Evolutionary conservation across 169 alveolate genomes (phyloP), one percentile per base, ranked within the genome.

Genomic region (Neospora caninum): DNA sequence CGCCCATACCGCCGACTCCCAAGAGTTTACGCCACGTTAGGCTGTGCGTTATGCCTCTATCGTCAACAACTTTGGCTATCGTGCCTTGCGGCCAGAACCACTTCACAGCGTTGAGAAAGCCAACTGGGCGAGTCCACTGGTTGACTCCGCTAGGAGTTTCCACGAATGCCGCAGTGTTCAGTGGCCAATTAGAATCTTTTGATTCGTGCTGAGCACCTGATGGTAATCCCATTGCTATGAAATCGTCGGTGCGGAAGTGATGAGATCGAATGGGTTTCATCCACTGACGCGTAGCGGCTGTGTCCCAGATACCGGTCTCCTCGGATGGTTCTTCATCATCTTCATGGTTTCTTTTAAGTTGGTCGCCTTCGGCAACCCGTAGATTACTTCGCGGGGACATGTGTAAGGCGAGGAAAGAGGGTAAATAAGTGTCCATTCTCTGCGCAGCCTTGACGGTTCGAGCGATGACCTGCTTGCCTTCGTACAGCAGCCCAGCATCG

Each of bases 1-100:
- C 87, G 20, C 87, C 87, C 10, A 78, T 38, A 29, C 87, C 87
- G 0, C 87, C 87, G 13, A 78, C 87, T 34, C 87, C 87, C 45
- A 78, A 34, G 20, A 39, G 41, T 45, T 78, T 39, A 9, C n/a
- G 39, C 87, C 42, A 38, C 0, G n/a, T 34, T 27, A 78, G 13
- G 45, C 25, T 22, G 43, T 38, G 53, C 43, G 0, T 34, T 31
- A 34, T 7, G 31, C 87, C 87, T 34, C 45, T 0, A 0, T 78
- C 4, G 45, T 78, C 87, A 34, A 18, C 45, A 6, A 39, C 45
- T 78, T 20, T 22, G 31, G 87, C 87, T 78, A 20, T 29, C 34
- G 87, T 38, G 53, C 87, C 87, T 13, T 22, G 7, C 20, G 87
- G 87, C 87, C 87, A 78, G 87, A 78, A 34, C 87, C 31, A 7